Conservation (phyloP, 805 yeast genomes). For the Saturnispora besseyi region DNA sequence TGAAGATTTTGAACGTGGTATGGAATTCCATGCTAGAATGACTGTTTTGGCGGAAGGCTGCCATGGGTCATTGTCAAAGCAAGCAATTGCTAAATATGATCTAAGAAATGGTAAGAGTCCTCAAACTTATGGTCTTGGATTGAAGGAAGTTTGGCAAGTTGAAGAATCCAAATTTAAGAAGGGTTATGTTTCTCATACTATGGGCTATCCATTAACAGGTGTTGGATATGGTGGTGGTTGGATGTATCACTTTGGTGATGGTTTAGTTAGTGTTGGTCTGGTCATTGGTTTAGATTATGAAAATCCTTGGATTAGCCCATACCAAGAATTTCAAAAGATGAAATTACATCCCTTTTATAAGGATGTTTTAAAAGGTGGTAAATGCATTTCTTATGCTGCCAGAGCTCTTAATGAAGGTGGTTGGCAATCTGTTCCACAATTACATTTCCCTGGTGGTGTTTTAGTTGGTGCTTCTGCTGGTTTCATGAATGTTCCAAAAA, state of each 20-base stretch:
- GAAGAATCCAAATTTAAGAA: constrained; percentile 67
- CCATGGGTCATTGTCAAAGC: constrained; percentile 86
- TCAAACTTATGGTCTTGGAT: constrained; percentile 93
- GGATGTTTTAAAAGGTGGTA: constrained; percentile 73
- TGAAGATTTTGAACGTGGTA: constrained; percentile 78
- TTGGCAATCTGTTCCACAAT: constrained; percentile 80
- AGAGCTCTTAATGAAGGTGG: constrained; percentile 98
- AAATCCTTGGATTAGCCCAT: constrained; percentile 93
- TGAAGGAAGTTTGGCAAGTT: constrained; percentile 97
- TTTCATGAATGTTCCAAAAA: constrained; percentile 92
- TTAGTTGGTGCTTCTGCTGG: constrained; percentile 95
- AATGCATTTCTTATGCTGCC: constrained; percentile 90
- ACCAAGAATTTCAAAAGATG: constrained; percentile 91
- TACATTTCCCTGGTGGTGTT: constrained; percentile 93
- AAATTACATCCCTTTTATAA: constrained; percentile 83
- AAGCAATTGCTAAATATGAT: constrained; percentile 58
- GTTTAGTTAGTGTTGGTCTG: constrained; percentile 83
- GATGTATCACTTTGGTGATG: constrained; percentile 94
- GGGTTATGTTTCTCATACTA: constrained; percentile 77
- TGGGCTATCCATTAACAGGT: constrained; percentile 77
- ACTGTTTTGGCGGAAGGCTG: constrained; percentile 98
- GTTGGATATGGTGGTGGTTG: constrained; percentile 94
- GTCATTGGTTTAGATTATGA: constrained; percentile 91
- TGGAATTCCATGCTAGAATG: constrained; percentile 89
- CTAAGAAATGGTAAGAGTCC: constrained; percentile 56